Evolutionary conservation across 371 early-diverging fungal species (phyloP).

Genomic region (Blastocladiella emersonii): DNA sequence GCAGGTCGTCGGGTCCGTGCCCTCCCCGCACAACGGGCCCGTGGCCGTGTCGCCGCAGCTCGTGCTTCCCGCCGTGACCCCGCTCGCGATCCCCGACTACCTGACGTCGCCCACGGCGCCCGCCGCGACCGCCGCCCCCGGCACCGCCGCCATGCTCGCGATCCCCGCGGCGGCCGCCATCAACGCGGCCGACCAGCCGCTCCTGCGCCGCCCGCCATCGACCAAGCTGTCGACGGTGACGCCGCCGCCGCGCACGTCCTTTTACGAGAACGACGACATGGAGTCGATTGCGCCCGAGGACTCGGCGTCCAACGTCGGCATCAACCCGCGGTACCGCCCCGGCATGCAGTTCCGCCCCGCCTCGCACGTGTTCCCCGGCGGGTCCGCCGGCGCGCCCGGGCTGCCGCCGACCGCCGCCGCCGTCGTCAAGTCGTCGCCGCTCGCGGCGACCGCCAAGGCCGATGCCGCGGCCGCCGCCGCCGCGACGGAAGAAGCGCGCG

Average conservation of each 20-base stretch:
- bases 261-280: neutral
- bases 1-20: neutral
- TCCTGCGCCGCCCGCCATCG: neutral
- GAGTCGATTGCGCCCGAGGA: neutral
- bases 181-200: neutral
- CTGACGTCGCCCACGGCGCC: too few species aligned
- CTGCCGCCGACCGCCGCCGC: neutral
- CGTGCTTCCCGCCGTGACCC: neutral
- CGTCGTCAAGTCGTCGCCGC: neutral
- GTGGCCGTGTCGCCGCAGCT: neutral
- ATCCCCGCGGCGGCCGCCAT: too few species aligned
- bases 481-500: neutral
- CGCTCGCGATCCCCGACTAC: neutral
- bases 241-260: slow-evolving; percentile 1
- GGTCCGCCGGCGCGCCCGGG: neutral
- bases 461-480: neutral
- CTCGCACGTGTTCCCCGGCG: neutral
- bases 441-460: neutral
- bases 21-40: neutral
- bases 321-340: slow-evolving; percentile 2
- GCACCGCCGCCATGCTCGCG: neutral
- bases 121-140: neutral
- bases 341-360: neutral
- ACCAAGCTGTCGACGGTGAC: neutral
- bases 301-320: neutral